A percentile compares a stretch with the other conserved stretches of the same genome.
Evolutionary conservation across 2,329 filamentous ascomycete genomes (phyloP).

Genomic region (Colletotrichum tropicicola): DNA sequence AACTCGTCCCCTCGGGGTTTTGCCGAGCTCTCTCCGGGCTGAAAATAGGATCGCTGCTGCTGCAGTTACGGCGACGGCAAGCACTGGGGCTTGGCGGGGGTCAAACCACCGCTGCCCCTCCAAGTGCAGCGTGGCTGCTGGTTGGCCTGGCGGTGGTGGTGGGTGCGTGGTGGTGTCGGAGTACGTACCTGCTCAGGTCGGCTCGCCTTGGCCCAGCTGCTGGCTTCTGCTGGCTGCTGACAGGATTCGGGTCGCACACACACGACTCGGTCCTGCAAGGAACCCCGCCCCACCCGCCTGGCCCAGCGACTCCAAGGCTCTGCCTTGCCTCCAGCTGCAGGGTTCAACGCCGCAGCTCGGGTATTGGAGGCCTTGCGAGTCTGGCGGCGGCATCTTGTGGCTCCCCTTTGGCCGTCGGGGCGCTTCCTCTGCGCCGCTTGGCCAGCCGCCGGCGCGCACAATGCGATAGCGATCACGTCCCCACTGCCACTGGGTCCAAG

Average conservation of each 20-base stretch:
- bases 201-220: not conserved
- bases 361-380: conserved; percentile 17
- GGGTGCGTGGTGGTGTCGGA: not conserved
- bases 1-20: conserved; percentile 5
- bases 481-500: not conserved
- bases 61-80: conserved; percentile 10
- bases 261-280: conserved; percentile 25
- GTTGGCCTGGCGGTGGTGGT: not conserved
- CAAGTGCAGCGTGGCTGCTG: conserved; percentile 4
- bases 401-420: not conserved
- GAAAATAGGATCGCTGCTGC: conserved; percentile 9
- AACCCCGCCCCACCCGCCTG: conserved; percentile 12
- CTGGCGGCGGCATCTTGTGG: not conserved
- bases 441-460: conserved; percentile 13
- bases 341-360: conserved; percentile 19
- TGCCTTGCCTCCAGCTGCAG: conserved; percentile 12
- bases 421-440: not conserved
- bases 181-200: conserved; percentile 19
- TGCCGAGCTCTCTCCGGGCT: conserved; percentile 9
- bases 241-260: not conserved
- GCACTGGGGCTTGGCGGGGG: conserved; percentile 28
- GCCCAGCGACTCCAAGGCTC: conserved; percentile 4
- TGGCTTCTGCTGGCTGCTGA: conserved; percentile 4
- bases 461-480: not conserved
- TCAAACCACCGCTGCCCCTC: conserved; percentile 24